Evolutionary conservation across 805 yeast genomes (phyloP).

Genomic region (Wickerhamiella brachini): DNA sequence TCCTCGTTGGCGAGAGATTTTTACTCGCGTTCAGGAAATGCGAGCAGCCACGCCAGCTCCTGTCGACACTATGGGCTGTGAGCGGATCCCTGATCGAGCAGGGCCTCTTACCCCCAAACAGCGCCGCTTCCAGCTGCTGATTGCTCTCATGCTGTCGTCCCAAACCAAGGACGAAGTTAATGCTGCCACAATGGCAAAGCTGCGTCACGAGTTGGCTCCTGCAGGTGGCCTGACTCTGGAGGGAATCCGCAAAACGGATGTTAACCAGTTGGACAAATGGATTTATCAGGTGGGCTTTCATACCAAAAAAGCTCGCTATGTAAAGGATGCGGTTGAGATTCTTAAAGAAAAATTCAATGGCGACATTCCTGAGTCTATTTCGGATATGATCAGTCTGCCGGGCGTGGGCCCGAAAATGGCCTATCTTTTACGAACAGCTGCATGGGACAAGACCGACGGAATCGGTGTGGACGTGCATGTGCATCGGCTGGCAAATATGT

Average conservation of each 20-base stretch:
- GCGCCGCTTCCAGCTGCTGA: conserved; percentile 56
- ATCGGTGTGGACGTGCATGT: conserved; percentile 94
- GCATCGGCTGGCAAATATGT: conserved; percentile 63
- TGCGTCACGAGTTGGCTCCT: conserved; percentile 39
- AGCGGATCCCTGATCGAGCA: conserved; percentile 32
- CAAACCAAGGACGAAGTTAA: conserved; percentile 88
- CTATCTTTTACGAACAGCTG: conserved; percentile 60
- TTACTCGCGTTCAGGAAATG: conserved; percentile 40
- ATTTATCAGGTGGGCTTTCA: conserved; percentile 84
- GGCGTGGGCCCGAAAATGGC: conserved; percentile 98
- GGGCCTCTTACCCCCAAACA: conserved; percentile 21
- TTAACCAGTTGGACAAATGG: conserved; percentile 43
- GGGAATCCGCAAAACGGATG: conserved; percentile 23
- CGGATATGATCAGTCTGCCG: conserved; percentile 54
- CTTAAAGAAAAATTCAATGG: conserved; percentile 37
- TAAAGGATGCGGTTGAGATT: conserved; percentile 46
- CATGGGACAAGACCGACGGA: conserved; percentile 63
- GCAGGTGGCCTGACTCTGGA: conserved; percentile 25
- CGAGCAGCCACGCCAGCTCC: conserved; percentile 58
- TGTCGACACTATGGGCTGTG: conserved; percentile 83
- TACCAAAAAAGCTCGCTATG: conserved; percentile 57
- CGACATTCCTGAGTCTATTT: conserved; percentile 62
- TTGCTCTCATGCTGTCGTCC: conserved; percentile 75
- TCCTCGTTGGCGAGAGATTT: conserved; percentile 19
- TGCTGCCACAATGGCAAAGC: conserved; percentile 49